Base-by-base conservation (phyloP, 2,329 filamentous ascomycete genomes). In the Fusarium annulatum region DNA sequence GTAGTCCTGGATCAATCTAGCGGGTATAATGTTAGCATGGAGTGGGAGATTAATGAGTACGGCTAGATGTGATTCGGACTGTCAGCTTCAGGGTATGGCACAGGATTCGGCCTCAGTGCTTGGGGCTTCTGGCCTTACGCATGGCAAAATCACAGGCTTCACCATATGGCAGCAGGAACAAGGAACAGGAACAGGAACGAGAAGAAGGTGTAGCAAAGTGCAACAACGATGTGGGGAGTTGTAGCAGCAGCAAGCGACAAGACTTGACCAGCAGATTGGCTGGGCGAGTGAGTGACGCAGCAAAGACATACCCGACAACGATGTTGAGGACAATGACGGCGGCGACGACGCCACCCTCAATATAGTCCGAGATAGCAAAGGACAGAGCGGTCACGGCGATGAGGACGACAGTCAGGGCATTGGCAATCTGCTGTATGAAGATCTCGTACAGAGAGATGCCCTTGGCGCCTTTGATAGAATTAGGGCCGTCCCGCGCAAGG, bases 361-460 rank as follows among this genome's bases (percentile, higher is more conserved):
- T 86, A 78, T 87, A 91, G 80, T 91, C 91, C 76, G 86, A 78
- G 75, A 92, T 92, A 80, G 87, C 89, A 82, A 91, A 92, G 55
- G 89, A 90, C 67, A 90, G 84, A 67, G 89, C 90, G 90, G 93
- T 94, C 78, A 93, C 92, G 78, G 93, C 90, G 75, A 94, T 86
- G 76, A 95, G 90, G 71, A 93, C 91, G 80, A 92, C 86, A 73
- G 92, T 94, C 83, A 94, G 85, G 84, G 91, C 93, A 84, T 94
- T 94, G 74, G 92, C 93, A 76, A 94, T 88, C 85, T 94, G 92
- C 80, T 91, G 92, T 83, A 94, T 82, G 84, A 94, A 88, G 84
- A 94, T 93, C 84, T 92, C 89, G 89, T 91, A 93, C 82, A 92
- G 79, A 82, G 92, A 93, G 84, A 92, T 84, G 82, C 91, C 90